Conservation (phyloP, 2,329 filamentous ascomycete species). For the Aspergillus arachidicola region DNA sequence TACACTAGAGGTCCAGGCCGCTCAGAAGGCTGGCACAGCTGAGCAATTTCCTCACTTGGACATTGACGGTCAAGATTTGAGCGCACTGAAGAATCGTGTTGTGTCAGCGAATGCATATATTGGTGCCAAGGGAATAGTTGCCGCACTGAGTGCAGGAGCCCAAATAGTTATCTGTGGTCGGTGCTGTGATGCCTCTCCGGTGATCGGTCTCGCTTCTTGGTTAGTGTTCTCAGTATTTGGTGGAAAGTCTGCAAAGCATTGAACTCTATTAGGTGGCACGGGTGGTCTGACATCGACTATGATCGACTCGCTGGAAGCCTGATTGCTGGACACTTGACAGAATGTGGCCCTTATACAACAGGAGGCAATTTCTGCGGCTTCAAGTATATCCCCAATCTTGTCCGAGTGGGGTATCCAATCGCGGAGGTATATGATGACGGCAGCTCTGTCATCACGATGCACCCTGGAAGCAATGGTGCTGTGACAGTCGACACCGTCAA, state of each 20-base stretch:
- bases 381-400: constrained; percentile 16
- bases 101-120: too few species aligned
- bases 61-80: too few species aligned
- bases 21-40: too few species aligned
- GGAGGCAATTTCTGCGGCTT: constrained; percentile 32
- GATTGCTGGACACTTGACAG: constrained; percentile 29
- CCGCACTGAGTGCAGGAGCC: constrained; percentile 31
- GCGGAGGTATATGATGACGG: neutral
- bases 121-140: too few species aligned
- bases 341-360: constrained; percentile 31
- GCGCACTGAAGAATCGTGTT: constrained; percentile 15
- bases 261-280: constrained; percentile 17
- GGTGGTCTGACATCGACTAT: constrained; percentile 30
- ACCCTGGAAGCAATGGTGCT: too few species aligned
- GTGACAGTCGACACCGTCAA: neutral
- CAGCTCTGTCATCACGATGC: neutral
- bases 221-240: constrained; percentile 12
- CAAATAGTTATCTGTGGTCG: constrained; percentile 49
- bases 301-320: constrained; percentile 32
- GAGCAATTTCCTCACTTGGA: too few species aligned
- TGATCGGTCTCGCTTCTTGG: constrained; percentile 33
- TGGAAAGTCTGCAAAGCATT: neutral
- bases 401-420: neutral
- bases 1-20: too few species aligned
- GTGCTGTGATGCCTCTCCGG: constrained; percentile 41